These are phyloP conservation scores for Basipetospora chlamydospora DNA, from an alignment of 2,329 filamentous ascomycete genomes.

Conservation along the genomic window DNA sequence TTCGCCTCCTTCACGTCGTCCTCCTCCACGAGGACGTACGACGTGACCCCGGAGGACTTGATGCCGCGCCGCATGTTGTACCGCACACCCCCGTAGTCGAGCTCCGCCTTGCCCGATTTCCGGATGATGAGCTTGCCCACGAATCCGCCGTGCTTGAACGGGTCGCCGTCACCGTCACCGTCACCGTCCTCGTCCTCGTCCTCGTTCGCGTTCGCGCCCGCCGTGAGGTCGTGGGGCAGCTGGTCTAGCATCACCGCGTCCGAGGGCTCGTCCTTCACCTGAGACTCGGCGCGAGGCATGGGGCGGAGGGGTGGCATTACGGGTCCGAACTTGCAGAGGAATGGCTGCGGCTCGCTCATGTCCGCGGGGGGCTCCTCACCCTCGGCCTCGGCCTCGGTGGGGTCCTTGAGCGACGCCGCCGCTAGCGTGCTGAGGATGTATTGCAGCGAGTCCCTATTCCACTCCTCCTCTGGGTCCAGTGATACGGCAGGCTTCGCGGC, in stretches of 20 bases:
- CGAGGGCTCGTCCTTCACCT: slow-evolving; percentile 28
- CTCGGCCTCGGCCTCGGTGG: slow-evolving; percentile 10
- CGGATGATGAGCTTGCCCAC: slow-evolving; percentile 46
- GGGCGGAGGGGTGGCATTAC: slow-evolving; percentile 38
- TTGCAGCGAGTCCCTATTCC: slow-evolving; percentile 2
- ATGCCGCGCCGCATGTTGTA: slow-evolving; percentile 37
- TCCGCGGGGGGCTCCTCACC: slow-evolving; percentile 8
- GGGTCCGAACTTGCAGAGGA: slow-evolving; percentile 49
- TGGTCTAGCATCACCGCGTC: slow-evolving; percentile 20
- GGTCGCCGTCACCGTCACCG: slow-evolving; percentile 17
- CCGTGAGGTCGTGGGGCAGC: slow-evolving; percentile 28
- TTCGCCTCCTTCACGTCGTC: slow-evolving; percentile 37
- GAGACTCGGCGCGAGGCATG: slow-evolving; percentile 13
- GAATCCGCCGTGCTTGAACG: slow-evolving; percentile 37
- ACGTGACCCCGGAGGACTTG: slow-evolving; percentile 27
- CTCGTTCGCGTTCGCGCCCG: slow-evolving; percentile 10
- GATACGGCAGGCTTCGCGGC: slow-evolving; percentile 8
- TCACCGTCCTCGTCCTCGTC: slow-evolving; percentile 15
- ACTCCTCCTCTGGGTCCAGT: slow-evolving; percentile 1
- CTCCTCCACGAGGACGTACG: slow-evolving; percentile 35
- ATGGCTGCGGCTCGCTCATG: slow-evolving; percentile 4
- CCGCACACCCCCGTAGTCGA: slow-evolving; percentile 46
- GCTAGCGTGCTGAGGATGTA: slow-evolving; percentile 4
- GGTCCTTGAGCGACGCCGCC: slow-evolving; percentile 1
- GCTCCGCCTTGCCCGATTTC: slow-evolving; percentile 45